Base-by-base conservation (phyloP, 495 filamentous ascomycete species). In the Aspergillus ellipticus region DNA sequence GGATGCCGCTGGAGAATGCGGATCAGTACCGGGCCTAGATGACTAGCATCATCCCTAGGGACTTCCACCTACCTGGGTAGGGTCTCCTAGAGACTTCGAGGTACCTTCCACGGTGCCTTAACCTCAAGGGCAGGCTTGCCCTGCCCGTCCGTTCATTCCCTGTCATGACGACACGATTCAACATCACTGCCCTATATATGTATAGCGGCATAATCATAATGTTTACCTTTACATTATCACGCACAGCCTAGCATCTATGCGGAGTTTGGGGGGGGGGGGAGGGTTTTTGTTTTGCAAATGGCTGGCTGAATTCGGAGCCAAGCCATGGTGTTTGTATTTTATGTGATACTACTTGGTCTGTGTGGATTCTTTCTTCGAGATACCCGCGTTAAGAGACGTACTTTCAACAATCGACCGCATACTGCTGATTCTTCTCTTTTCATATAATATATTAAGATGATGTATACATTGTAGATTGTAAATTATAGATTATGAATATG, bases 1-100 rank as follows among this genome's bases (percentile, higher is more conserved):
- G 53, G 24, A 13, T 76, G 24, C 69, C 70, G 6, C 13, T 60
- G 41, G 51, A 55, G n/a, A 8, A 54, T 16, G 58, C 52, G 42
- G 42, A 59, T 8, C 26, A 54, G 26, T n/a, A 29, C 0, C 35
- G 31, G 17, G 20, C 24, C 24, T 28, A 7, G n/a, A n/a, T n/a
- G n/a, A 58, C 15, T 24, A 20, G 42, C 46, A 33, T 24, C 52
- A 47, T 1, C 26, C 21, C 13, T 15, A 21, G 21, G 20, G 43
- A 19, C n/a, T n/a, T n/a, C n/a, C n/a, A n/a, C n/a, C n/a, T n/a
- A n/a, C n/a, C n/a, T n/a, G n/a, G n/a, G n/a, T n/a, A n/a, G n/a
- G n/a, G n/a, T n/a, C n/a, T n/a, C n/a, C n/a, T n/a, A n/a, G n/a
- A n/a, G n/a, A n/a, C n/a, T n/a, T n/a, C n/a, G n/a, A n/a, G n/a